A percentile compares a stretch with the other conserved stretches of the same genome.
Conservation (phyloP, 176 grass and related monocot genomes). For the Calamus simplicifolius region DNA sequence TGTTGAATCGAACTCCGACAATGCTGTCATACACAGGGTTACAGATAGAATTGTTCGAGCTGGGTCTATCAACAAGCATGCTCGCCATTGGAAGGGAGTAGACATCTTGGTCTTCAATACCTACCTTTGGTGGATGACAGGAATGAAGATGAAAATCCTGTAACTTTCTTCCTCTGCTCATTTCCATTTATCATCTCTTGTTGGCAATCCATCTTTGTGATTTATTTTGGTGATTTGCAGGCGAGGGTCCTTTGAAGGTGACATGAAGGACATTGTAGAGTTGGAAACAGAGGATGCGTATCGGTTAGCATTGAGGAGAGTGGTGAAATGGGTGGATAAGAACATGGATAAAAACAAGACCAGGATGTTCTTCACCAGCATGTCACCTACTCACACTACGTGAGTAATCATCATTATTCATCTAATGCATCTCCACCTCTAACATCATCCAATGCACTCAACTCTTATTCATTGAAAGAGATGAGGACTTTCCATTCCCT, state of each 20-base stretch:
- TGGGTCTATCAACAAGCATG: constrained; percentile 62
- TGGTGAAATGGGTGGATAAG: constrained; percentile 73
- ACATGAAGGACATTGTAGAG: constrained; percentile 55
- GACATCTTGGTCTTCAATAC: constrained; percentile 92
- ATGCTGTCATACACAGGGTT: constrained; percentile 56
- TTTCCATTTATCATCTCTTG: neutral
- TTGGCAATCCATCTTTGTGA: neutral
- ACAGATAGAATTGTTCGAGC: constrained; percentile 55
- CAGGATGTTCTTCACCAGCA: constrained; percentile 72
- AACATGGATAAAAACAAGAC: constrained; percentile 58
- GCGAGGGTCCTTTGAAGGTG: constrained; percentile 51
- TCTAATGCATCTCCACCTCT: neutral
- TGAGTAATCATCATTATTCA: constrained; percentile 6
- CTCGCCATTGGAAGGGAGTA: constrained; percentile 69
- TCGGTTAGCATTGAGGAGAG: constrained; percentile 56
- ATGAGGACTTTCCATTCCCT: too few species aligned
- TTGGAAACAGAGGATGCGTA: constrained; percentile 83
- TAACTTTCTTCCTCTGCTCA: constrained; percentile 20
- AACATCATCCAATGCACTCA: too few species aligned
- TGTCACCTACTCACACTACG: constrained; percentile 84
- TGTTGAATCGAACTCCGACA: constrained; percentile 89
- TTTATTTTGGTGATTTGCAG: constrained; percentile 12
- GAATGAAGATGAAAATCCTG: constrained; percentile 74
- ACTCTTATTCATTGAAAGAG: too few species aligned
- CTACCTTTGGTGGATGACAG: constrained; percentile 96